Percentiles rank a stretch among this genome's conserved stretches.
phyloP scores from a whole-genome alignment of 495 filamentous ascomycete genomes.

The Neurospora hispaniola region DNA sequence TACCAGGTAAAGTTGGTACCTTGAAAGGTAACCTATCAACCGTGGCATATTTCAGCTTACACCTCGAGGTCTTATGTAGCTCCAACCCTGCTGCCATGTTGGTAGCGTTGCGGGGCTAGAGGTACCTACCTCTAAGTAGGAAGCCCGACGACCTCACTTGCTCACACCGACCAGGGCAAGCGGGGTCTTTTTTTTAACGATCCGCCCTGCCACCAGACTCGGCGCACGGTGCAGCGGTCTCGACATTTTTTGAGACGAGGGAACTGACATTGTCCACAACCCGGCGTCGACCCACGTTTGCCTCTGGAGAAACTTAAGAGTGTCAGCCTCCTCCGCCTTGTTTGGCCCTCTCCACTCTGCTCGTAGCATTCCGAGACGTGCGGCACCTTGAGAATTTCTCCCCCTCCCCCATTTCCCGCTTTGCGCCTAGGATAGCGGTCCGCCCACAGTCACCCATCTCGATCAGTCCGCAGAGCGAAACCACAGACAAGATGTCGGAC shows the following conservation, averaged over 20 bases:
- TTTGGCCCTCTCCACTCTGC: not conserved
- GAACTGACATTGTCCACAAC: not conserved
- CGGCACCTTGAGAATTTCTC: not conserved
- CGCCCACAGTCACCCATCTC: constrained; percentile 1
- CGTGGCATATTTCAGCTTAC: constrained; percentile 16
- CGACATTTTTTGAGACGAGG: constrained; percentile 5
- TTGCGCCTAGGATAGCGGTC: not conserved
- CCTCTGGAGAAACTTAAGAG: constrained; percentile 1
- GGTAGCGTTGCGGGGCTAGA: not conserved
- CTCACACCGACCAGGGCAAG: not conserved
- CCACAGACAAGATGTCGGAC: constrained; percentile 56
- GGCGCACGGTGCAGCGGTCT: not conserved
- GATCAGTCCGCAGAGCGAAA: constrained; percentile 1
- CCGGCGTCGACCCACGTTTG: constrained; percentile 9
- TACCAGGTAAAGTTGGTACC: no score
- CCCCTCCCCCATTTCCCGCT: not conserved
- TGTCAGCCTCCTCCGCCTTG: not conserved
- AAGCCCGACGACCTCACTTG: not conserved
- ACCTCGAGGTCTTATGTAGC: not conserved
- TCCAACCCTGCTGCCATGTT: constrained; percentile 4
- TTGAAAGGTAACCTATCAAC: constrained; percentile 5
- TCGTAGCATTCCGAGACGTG: not conserved
- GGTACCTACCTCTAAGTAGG: no score
- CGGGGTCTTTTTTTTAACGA: not conserved
- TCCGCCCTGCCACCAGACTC: constrained; percentile 5